Evolutionary conservation across 2,329 filamentous ascomycete genomes (phyloP).

Genomic region (Aureobasidium sp.): DNA sequence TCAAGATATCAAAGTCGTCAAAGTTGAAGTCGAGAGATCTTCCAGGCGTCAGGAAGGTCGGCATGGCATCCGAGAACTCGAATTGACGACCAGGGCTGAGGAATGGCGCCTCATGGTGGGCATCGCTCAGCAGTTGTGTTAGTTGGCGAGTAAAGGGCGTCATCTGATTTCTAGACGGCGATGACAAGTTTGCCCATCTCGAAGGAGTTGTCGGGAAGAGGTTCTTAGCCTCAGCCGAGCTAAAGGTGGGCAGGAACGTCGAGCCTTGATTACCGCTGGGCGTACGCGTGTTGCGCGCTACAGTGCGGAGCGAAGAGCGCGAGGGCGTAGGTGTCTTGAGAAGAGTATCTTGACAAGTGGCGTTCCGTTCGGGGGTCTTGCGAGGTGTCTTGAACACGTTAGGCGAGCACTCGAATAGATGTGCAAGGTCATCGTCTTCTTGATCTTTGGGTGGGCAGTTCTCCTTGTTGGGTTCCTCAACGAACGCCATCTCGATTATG

Average conservation of each 20-base stretch:
- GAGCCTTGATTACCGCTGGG: slow-evolving; percentile 24
- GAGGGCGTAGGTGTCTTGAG: slow-evolving; percentile 38
- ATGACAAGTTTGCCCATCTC: slow-evolving; percentile 24
- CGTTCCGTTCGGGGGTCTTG: slow-evolving; percentile 47
- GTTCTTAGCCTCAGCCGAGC: slow-evolving; percentile 19
- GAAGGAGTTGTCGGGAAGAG: slow-evolving; percentile 24
- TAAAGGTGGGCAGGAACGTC: slow-evolving; percentile 27
- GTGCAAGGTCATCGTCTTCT: slow-evolving; percentile 43
- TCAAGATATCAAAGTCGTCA: slow-evolving; percentile 1
- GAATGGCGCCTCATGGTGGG: slow-evolving; percentile 18
- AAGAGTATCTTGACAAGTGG: slow-evolving; percentile 42
- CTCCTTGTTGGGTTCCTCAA: slow-evolving; percentile 46
- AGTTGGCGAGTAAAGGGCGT: slow-evolving; percentile 57
- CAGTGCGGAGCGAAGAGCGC: slow-evolving; percentile 20
- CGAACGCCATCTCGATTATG: slow-evolving; percentile 13
- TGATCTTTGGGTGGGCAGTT: slow-evolving; percentile 38
- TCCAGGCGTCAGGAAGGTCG: slow-evolving; percentile 24
- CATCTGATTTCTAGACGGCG: slow-evolving; percentile 22
- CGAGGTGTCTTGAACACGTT: slow-evolving; percentile 41
- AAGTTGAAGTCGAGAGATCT: slow-evolving; percentile 19
- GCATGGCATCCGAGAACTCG: slow-evolving; percentile 25
- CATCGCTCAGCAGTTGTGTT: slow-evolving; percentile 54
- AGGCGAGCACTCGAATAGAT: slow-evolving; percentile 57
- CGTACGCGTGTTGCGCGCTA: slow-evolving; percentile 14
- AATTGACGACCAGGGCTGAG: slow-evolving; percentile 20